Percentiles rank a stretch among this genome's conserved stretches.
Conservation (phyloP, 768 basidiomycete genomes). For the Suillus bovinus region DNA sequence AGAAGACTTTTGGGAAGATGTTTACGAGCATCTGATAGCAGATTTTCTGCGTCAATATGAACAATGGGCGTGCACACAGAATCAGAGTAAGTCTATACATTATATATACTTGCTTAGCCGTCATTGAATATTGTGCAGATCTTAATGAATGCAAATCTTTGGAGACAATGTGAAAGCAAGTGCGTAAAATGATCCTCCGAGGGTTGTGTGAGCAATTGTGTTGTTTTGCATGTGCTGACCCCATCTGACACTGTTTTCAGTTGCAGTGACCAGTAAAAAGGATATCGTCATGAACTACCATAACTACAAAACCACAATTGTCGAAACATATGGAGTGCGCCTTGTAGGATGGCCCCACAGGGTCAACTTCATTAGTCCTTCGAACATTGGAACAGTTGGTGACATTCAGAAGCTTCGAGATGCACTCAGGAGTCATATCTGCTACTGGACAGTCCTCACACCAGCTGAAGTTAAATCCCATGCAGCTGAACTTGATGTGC, state of each 20-base stretch:
- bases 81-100: slow-evolving; percentile 8
- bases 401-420: slow-evolving; percentile 12
- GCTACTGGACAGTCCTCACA: slow-evolving; percentile 7
- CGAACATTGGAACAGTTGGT: slow-evolving; percentile 8
- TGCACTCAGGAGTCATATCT: slow-evolving; percentile 3
- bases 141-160: neutral
- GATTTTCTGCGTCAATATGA: slow-evolving; percentile 12
- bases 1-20: slow-evolving; percentile 10
- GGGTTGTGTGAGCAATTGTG: slow-evolving; percentile 13
- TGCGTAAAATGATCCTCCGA: slow-evolving; percentile 5
- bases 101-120: too few relatives aligned
- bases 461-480: neutral
- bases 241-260: slow-evolving; percentile 1
- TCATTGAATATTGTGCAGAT: neutral
- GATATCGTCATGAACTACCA: slow-evolving; percentile 18
- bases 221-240: neutral
- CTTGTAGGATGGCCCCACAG: slow-evolving; percentile 18
- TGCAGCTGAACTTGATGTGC: neutral
- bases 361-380: slow-evolving; percentile 12
- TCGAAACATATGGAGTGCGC: slow-evolving; percentile 13
- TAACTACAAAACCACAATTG: slow-evolving; percentile 16
- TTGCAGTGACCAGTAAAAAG: neutral
- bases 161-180: slow-evolving; percentile 7
- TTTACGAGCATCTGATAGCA: neutral
- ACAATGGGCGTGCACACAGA: slow-evolving; percentile 11